Percentiles rank a stretch among this genome's conserved stretches.
These are phyloP conservation scores for Suillus decipiens DNA, from an alignment of 768 basidiomycete species.

Conservation along the genomic window DNA sequence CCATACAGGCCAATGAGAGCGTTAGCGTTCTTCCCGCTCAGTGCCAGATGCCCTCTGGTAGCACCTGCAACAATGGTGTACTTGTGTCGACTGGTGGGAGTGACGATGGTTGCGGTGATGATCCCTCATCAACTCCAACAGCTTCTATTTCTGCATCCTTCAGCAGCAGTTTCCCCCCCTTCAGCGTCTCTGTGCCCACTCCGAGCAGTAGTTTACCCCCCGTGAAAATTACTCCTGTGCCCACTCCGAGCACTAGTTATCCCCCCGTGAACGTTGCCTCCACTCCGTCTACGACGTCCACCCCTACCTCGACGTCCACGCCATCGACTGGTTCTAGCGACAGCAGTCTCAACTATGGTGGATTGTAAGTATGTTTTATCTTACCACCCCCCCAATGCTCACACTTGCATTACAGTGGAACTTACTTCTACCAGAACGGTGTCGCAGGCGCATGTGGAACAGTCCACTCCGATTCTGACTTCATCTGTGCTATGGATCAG, in stretches of 20 bases:
- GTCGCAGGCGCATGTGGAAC: conserved; percentile 80
- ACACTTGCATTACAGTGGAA: conserved; percentile 44
- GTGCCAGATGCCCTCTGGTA: conserved; percentile 48
- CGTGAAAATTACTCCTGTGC: neutral
- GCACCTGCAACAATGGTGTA: conserved; percentile 22
- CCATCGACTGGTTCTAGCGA: conserved; percentile 12
- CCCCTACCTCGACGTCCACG: neutral
- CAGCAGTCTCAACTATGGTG: conserved; percentile 35
- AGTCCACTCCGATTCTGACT: conserved; percentile 53
- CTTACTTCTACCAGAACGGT: conserved; percentile 72
- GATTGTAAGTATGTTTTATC: conserved; percentile 41
- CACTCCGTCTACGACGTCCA: too few relatives aligned
- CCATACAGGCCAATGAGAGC: conserved; percentile 49
- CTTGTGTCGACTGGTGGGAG: conserved; percentile 24
- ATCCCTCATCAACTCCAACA: conserved; percentile 22
- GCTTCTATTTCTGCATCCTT: conserved; percentile 16
- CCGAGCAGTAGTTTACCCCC: neutral
- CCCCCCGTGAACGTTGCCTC: conserved; percentile 1
- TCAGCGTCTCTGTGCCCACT: neutral
- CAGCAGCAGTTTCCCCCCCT: too few relatives aligned
- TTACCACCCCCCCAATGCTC: neutral
- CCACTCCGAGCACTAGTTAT: neutral
- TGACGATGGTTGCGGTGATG: conserved; percentile 36
- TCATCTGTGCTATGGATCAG: conserved; percentile 65
- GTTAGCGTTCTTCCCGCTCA: conserved; percentile 49